Conservation (phyloP, 2,329 filamentous ascomycete species). For the Elsinoe ampelina region DNA sequence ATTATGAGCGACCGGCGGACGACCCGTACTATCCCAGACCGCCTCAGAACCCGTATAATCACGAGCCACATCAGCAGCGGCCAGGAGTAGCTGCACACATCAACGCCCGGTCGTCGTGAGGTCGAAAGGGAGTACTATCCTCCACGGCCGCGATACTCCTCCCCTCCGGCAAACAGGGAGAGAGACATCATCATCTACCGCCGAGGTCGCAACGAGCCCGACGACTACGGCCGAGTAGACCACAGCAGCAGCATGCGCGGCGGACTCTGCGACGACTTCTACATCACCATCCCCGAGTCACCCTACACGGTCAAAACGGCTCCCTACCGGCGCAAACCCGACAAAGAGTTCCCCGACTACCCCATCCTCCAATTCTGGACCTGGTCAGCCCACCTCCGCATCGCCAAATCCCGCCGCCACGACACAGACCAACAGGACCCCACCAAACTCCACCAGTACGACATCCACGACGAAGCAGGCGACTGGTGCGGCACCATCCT, state of each 20-base stretch:
- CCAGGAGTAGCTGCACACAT: too few relatives aligned
- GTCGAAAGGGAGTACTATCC: too few relatives aligned
- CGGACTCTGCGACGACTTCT: conserved; percentile 12
- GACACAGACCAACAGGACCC: background rate
- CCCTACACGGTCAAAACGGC: conserved; percentile 15
- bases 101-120: too few relatives aligned
- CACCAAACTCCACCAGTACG: conserved; percentile 19
- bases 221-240: background rate
- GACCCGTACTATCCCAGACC: background rate
- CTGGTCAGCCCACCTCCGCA: conserved; percentile 21
- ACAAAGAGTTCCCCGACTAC: conserved; percentile 14
- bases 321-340: background rate
- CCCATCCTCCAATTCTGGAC: conserved; percentile 29
- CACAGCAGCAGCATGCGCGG: background rate
- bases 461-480: conserved; percentile 23
- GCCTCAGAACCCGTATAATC: too few relatives aligned
- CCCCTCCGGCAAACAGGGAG: too few relatives aligned
- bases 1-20: background rate
- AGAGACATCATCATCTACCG: too few relatives aligned
- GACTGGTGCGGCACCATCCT: conserved; percentile 29
- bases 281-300: conserved; percentile 16
- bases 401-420: conserved; percentile 4
- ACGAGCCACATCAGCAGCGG: too few relatives aligned
- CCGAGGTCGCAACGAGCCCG: too few relatives aligned
- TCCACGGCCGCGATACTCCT: too few relatives aligned